Evolutionary conservation across 495 filamentous ascomycete genomes (phyloP).

Genomic region (Zalerion maritima): DNA sequence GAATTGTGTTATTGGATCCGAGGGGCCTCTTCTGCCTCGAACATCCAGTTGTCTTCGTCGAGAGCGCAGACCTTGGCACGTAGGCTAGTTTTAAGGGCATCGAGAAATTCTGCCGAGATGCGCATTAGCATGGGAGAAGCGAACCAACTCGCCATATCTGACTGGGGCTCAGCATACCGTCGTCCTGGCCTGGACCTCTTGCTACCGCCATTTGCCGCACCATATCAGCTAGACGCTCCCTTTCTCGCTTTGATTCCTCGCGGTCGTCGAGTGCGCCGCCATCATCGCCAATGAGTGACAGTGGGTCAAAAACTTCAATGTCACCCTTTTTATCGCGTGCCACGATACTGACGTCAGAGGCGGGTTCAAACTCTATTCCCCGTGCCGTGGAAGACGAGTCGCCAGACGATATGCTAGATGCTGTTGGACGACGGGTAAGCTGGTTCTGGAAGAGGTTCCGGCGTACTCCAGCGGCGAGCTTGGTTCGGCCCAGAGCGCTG

Average conservation of each 20-base stretch:
- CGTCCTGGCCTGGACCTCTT: constrained; percentile 50
- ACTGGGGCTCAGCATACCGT: constrained; percentile 34
- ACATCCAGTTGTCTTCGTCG: constrained; percentile 85
- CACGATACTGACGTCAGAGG: constrained; percentile 52
- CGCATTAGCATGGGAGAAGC: constrained; percentile 11
- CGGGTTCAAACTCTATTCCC: constrained; percentile 18
- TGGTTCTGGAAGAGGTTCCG: constrained; percentile 65
- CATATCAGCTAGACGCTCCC: constrained; percentile 34
- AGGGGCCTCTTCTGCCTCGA: constrained; percentile 52
- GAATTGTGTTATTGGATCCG: constrained; percentile 14
- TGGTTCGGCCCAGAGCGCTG: no score
- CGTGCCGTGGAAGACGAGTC: constrained; percentile 17
- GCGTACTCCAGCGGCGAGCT: constrained; percentile 30
- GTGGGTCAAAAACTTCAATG: constrained; percentile 56
- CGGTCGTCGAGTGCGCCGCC: constrained; percentile 23
- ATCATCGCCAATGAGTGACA: constrained; percentile 37
- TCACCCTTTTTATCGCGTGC: constrained; percentile 61
- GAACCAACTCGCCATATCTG: constrained; percentile 1
- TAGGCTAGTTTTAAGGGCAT: constrained; percentile 56
- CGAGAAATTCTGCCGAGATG: constrained; percentile 45
- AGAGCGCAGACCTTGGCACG: constrained; percentile 55
- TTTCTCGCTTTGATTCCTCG: constrained; percentile 32
- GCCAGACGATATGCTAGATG: constrained; percentile 24
- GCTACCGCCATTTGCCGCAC: constrained; percentile 45
- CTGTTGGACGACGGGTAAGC: constrained; percentile 51